A percentile compares a stretch with the other conserved stretches of the same genome.
These are phyloP conservation scores for Przewalskia tangutica DNA, from an alignment of 257 asterid species.

Conservation along the genomic window DNA sequence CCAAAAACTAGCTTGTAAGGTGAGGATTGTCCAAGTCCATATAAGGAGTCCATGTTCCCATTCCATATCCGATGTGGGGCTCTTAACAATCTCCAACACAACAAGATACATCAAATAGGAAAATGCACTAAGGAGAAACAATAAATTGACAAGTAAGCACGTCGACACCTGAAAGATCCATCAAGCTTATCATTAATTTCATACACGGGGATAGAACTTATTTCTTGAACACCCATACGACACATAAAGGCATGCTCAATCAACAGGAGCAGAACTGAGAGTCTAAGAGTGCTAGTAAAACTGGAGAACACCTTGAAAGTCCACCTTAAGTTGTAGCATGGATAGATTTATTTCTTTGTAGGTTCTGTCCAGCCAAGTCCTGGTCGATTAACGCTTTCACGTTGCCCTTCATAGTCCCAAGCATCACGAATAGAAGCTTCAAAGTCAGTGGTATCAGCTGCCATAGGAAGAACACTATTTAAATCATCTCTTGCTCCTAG, in stretches of 20 bases:
- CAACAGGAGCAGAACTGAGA: constrained; percentile 8
- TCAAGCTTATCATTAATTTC: not conserved
- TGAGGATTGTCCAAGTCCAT: too few species aligned
- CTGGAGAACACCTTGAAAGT: constrained; percentile 13
- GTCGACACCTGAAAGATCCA: not conserved
- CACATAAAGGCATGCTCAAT: constrained; percentile 5
- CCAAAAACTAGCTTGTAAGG: too few species aligned
- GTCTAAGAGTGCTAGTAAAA: constrained; percentile 3
- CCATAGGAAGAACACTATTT: constrained; percentile 72
- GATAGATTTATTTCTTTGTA: constrained; percentile 24
- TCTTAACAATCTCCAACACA: not conserved
- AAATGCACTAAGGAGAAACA: not conserved
- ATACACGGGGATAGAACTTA: not conserved
- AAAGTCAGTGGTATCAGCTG: constrained; percentile 79
- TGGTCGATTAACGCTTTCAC: constrained; percentile 41
- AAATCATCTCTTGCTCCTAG: constrained; percentile 79
- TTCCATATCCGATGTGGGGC: too few species aligned
- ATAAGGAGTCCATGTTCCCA: too few species aligned
- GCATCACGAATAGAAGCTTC: constrained; percentile 80
- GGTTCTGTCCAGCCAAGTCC: constrained; percentile 80
- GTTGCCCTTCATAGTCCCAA: constrained; percentile 59
- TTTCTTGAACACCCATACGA: not conserved
- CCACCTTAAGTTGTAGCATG: constrained; percentile 5
- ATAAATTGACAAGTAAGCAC: not conserved
- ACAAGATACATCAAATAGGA: not conserved